Percentiles rank a stretch among this genome's conserved stretches.
These are phyloP conservation scores for Mortierella sp. DNA, from an alignment of 371 early-diverging fungal genomes.

Conservation along the genomic window DNA sequence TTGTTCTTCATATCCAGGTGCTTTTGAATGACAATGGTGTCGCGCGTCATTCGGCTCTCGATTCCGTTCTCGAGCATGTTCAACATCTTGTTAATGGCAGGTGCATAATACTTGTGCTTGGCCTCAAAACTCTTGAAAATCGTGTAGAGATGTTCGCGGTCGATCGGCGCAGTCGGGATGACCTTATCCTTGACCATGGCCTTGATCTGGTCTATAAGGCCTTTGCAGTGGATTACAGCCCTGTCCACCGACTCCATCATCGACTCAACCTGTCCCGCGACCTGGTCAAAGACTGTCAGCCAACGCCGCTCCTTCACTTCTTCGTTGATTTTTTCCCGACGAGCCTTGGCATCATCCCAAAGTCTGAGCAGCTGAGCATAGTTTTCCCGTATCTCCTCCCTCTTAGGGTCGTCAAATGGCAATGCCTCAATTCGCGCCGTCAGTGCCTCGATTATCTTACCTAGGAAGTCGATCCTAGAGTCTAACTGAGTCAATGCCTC, in stretches of 20 bases:
- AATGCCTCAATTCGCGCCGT: conserved; percentile 57
- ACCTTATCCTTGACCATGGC: conserved; percentile 43
- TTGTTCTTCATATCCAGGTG: conserved; percentile 63
- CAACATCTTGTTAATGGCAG: conserved; percentile 70
- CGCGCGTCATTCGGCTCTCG: conserved; percentile 59
- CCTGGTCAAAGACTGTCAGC: conserved; percentile 70
- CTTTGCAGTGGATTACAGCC: conserved; percentile 65
- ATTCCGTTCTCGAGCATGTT: conserved; percentile 71
- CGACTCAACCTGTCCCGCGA: conserved; percentile 68
- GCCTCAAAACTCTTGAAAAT: conserved; percentile 72
- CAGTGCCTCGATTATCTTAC: conserved; percentile 57
- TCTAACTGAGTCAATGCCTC: conserved; percentile 61
- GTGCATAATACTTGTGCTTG: conserved; percentile 72
- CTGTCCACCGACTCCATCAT: conserved; percentile 74
- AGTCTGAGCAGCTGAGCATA: conserved; percentile 56
- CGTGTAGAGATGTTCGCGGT: conserved; percentile 64
- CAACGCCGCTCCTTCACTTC: conserved; percentile 74
- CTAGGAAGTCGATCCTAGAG: conserved; percentile 59
- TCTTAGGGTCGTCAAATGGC: conserved; percentile 18
- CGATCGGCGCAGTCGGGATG: conserved; percentile 58
- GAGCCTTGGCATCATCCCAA: conserved; percentile 67
- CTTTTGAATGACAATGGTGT: conserved; percentile 57
- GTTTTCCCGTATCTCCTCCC: conserved; percentile 44
- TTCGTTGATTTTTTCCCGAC: conserved; percentile 52
- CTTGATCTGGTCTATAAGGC: conserved; percentile 60